Evolutionary conservation across 805 yeast genomes (phyloP).

Genomic region (Candida sonorensis): DNA sequence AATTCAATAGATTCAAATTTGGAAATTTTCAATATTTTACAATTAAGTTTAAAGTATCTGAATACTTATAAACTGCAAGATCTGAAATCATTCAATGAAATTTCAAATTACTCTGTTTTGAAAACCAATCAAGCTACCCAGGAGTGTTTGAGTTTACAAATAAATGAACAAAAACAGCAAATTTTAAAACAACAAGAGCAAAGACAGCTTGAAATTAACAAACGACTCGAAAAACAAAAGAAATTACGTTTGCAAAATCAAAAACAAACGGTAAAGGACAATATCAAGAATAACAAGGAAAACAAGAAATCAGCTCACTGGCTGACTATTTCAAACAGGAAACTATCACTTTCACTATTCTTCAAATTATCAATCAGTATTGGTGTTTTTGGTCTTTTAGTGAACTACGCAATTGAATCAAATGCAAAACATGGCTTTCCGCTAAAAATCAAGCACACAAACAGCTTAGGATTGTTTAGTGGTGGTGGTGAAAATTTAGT

Average conservation of each 20-base stretch:
- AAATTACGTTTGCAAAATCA: too few relatives aligned
- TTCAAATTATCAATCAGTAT: slow-evolving; percentile 14
- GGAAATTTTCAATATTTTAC: slow-evolving; percentile 22
- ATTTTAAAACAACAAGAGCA: slow-evolving; percentile 2
- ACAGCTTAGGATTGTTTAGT: too few relatives aligned
- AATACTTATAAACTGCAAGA: slow-evolving; percentile 5
- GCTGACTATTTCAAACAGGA: too few relatives aligned
- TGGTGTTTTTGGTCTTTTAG: slow-evolving; percentile 12
- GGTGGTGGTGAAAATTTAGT: too few relatives aligned
- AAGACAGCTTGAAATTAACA: background rate
- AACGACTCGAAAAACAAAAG: slow-evolving; percentile 3
- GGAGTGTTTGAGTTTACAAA: slow-evolving; percentile 11
- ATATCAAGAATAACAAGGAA: slow-evolving; percentile 1
- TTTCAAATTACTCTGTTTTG: slow-evolving; percentile 19
- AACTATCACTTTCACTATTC: slow-evolving; percentile 12
- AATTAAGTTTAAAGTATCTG: slow-evolving; percentile 11
- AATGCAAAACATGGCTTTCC: too few relatives aligned
- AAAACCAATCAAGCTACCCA: slow-evolving; percentile 6
- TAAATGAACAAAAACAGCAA: slow-evolving; percentile 7
- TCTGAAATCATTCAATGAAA: slow-evolving; percentile 1
- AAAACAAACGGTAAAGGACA: background rate
- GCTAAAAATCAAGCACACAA: too few relatives aligned
- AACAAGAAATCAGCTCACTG: too few relatives aligned
- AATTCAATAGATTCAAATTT: slow-evolving; percentile 17
- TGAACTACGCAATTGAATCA: slow-evolving; percentile 8